Conservation (phyloP, 441 rosid genomes). For the Euphorbia celastroides region DNA sequence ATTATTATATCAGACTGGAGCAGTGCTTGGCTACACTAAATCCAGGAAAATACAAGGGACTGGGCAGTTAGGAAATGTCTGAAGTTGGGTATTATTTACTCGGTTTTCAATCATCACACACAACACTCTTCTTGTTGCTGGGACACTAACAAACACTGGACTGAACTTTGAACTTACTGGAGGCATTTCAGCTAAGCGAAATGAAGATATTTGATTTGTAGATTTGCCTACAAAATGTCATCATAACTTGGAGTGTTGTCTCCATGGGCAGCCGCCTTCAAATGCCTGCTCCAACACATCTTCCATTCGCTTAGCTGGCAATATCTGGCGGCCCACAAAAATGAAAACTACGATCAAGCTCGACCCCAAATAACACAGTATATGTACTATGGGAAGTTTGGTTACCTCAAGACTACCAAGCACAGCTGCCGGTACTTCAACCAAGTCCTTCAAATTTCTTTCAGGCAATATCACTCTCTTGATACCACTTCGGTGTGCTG, state of each 20-base stretch:
- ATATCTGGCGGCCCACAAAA: conserved; percentile 42
- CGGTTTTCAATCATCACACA: not conserved
- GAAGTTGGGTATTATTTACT: not conserved
- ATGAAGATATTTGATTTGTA: too few species aligned
- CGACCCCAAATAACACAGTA: too few species aligned
- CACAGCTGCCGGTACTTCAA: conserved; percentile 85
- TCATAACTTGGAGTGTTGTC: conserved; percentile 69
- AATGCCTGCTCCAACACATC: conserved; percentile 92
- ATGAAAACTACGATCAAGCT: too few species aligned
- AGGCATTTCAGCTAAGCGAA: conserved; percentile 12
- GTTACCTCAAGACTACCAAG: conserved; percentile 81
- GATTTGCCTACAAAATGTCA: not conserved
- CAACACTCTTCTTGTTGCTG: conserved; percentile 5
- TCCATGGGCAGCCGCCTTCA: conserved; percentile 96
- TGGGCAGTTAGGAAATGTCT: not conserved
- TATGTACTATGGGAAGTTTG: too few species aligned
- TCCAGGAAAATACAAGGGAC: conserved; percentile 5
- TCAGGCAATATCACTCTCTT: conserved; percentile 93
- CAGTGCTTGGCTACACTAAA: not conserved
- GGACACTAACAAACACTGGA: not conserved
- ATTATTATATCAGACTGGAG: not conserved
- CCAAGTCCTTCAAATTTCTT: conserved; percentile 90
- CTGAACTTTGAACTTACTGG: conserved; percentile 4
- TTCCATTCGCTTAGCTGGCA: conserved; percentile 87
- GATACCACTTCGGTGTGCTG: conserved; percentile 89